Conservation (phyloP, 805 yeast species). For the Maudiozyma bulderi region DNA sequence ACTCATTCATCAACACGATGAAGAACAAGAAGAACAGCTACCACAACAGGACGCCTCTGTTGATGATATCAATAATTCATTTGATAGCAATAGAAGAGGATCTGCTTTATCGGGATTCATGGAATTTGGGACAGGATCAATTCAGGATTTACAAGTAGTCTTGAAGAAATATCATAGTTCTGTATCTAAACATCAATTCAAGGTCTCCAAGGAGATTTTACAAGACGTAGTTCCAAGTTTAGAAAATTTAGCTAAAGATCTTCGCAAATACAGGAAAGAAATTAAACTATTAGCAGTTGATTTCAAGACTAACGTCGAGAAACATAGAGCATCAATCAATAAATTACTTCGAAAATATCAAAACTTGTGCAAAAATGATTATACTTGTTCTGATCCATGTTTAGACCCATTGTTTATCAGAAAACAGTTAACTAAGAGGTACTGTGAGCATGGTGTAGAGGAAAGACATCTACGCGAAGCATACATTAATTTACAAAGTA, state of each 20-base stretch:
- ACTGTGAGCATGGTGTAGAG: slow-evolving; percentile 47
- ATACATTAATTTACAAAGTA: slow-evolving; percentile 48
- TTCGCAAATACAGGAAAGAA: slow-evolving; percentile 65
- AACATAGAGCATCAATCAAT: slow-evolving; percentile 53
- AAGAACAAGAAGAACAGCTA: background rate
- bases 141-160: slow-evolving; percentile 65
- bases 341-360: slow-evolving; percentile 39
- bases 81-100: slow-evolving; percentile 1
- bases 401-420: slow-evolving; percentile 54
- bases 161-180: slow-evolving; percentile 54
- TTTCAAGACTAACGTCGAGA: slow-evolving; percentile 47
- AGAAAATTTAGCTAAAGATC: slow-evolving; percentile 52
- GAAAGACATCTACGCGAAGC: slow-evolving; percentile 59
- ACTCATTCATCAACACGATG: slow-evolving; percentile 3
- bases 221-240: slow-evolving; percentile 45
- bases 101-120: slow-evolving; percentile 40
- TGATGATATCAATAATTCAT: background rate
- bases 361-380: slow-evolving; percentile 27
- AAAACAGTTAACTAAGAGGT: slow-evolving; percentile 49
- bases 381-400: slow-evolving; percentile 25
- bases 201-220: slow-evolving; percentile 43
- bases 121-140: slow-evolving; percentile 63
- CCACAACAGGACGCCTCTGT: background rate
- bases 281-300: slow-evolving; percentile 56
- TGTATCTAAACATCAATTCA: slow-evolving; percentile 43